Evolutionary conservation across 371 early-diverging fungal genomes (phyloP).

Genomic region (Neoconidiobolus thromboides): DNA sequence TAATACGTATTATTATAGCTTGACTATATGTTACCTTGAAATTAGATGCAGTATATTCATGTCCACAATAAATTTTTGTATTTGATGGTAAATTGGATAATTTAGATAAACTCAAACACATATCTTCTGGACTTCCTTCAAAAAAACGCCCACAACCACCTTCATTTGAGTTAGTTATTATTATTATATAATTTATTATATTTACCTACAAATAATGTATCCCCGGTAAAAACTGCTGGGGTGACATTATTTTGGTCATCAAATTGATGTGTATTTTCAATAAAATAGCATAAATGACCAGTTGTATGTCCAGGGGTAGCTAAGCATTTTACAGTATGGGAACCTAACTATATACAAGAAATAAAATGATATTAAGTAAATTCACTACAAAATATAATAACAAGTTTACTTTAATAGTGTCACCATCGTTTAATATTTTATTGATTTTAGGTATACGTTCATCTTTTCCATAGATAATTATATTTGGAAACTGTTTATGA

Average conservation of each 20-base stretch:
- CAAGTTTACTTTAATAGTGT: slow-evolving; percentile 48
- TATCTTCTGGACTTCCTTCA: slow-evolving; percentile 71
- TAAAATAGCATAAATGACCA: slow-evolving; percentile 71
- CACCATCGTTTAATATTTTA: slow-evolving; percentile 47
- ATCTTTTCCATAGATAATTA: slow-evolving; percentile 72
- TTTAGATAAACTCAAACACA: slow-evolving; percentile 51
- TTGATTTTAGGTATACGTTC: slow-evolving; percentile 70
- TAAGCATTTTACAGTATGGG: slow-evolving; percentile 20
- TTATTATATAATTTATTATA: neutral
- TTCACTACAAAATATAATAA: neutral
- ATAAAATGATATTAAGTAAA: neutral
- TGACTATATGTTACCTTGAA: slow-evolving; percentile 16
- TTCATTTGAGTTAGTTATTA: neutral
- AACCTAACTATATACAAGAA: slow-evolving; percentile 7
- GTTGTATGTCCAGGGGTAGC: slow-evolving; percentile 79
- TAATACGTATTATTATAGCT: neutral
- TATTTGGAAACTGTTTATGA: slow-evolving; percentile 31
- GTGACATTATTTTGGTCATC: slow-evolving; percentile 15
- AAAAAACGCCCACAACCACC: slow-evolving; percentile 83
- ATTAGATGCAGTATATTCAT: slow-evolving; percentile 73
- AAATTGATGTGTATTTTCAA: slow-evolving; percentile 12
- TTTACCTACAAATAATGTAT: slow-evolving; percentile 17
- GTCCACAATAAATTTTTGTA: slow-evolving; percentile 79
- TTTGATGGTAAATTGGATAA: slow-evolving; percentile 50
- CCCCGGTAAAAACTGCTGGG: slow-evolving; percentile 11